Evolutionary conservation across 2,329 filamentous ascomycete genomes (phyloP), one percentile per base, ranked within the genome.

Genomic region (Epichloe bromicola): DNA sequence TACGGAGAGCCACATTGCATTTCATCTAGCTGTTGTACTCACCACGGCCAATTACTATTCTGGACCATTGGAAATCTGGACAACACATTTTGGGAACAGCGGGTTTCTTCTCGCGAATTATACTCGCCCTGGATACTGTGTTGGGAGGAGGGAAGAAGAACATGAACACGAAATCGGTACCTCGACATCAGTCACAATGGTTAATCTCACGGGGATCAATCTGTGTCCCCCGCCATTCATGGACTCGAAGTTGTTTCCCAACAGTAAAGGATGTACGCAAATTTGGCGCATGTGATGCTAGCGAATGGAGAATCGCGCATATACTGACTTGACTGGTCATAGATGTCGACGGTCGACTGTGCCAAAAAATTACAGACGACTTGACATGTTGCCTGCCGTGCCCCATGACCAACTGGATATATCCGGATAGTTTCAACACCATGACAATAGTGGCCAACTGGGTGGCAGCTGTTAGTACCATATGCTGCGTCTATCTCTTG

Each of bases 301-400:
- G 15, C 20, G n/a, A 12, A 30, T 17, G 19, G 6, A 19, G n/a
- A 6, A 15, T 42, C n/a, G 26, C 33, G 4, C 11, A 23, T 39
- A 4, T 15, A 30, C 46, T 48, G 5, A 48, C 52, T 52, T 52
- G 17, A 50, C 39, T 12, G 15, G 7, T 33, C 34, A n/a, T 52
- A 86, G 82, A 78, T 61, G 63, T 81, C 40, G 69, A 71, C 20
- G 82, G 82, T 46, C 68, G 76, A 30, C 57, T 79, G 39, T 80
- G 76, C 60, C 69, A 71, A 76, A 65, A 61, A 8, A 57, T 77
- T 23, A 63, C 70, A 5, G 66, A 69, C 11, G 72, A 73, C 37
- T 59, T 82, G 4, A 73, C 72, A 37, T 98, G 93, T 66, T 98
- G 93, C 66, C 68, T 98, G 52, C 93, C 93, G 54, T 98, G 93